These are phyloP conservation scores for Saccharomyces kudriavzevii DNA, from an alignment of 805 yeast species.

Conservation along the genomic window DNA sequence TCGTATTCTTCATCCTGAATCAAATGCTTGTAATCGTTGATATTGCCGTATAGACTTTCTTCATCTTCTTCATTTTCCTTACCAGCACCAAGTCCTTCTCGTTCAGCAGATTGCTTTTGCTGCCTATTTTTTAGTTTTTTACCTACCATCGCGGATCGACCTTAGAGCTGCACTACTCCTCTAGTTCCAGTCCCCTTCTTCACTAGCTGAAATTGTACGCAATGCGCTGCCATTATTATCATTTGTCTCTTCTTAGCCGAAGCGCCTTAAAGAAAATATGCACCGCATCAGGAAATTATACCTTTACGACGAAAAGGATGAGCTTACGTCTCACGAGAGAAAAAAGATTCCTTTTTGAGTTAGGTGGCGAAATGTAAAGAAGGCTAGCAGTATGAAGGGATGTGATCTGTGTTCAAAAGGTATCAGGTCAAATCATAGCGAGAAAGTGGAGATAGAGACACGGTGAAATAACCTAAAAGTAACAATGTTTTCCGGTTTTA, in stretches of 20 bases:
- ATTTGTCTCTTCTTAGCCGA: background rate
- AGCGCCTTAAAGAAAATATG: background rate
- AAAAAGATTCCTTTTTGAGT: background rate
- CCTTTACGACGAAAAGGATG: background rate
- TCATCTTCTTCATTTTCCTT: slow-evolving; percentile 16
- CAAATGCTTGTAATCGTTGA: slow-evolving; percentile 28
- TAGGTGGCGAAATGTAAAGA: background rate
- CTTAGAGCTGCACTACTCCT: background rate
- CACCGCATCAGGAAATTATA: background rate
- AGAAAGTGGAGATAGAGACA: background rate
- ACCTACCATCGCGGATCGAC: background rate
- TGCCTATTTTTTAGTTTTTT: background rate
- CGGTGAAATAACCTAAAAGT: background rate
- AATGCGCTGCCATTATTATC: background rate
- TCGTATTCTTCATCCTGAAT: slow-evolving; percentile 13
- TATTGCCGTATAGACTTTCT: slow-evolving; percentile 23
- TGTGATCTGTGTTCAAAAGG: background rate
- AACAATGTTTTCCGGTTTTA: slow-evolving; percentile 34
- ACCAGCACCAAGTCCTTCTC: background rate
- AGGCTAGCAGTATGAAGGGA: no score
- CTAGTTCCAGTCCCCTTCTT: background rate
- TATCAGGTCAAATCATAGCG: background rate
- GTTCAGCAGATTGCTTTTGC: background rate
- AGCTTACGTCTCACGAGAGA: background rate
- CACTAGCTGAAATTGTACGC: background rate